Evolutionary conservation across 768 basidiomycete genomes (phyloP).

Genomic region (Mycena galopus): DNA sequence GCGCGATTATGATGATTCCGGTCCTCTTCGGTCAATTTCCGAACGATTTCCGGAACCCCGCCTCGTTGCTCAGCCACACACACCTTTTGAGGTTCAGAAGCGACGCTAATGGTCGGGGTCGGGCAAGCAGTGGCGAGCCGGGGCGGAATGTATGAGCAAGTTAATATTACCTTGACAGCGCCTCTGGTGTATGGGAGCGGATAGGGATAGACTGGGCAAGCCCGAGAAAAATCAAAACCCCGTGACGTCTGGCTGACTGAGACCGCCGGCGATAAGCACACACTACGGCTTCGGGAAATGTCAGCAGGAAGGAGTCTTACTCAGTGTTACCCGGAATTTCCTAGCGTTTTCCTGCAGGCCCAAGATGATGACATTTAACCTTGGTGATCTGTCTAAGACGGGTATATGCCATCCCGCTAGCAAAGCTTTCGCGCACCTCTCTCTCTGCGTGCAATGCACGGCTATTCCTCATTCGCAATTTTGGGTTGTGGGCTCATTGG

Average conservation of each 20-base stretch:
- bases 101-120: neutral
- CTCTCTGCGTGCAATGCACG: slow-evolving; percentile 10
- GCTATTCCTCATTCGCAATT: slow-evolving; percentile 51
- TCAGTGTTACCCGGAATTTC: neutral
- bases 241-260: slow-evolving; percentile 30
- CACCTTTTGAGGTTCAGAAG: neutral
- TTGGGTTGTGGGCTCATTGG: slow-evolving; percentile 52
- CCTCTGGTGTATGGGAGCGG: neutral
- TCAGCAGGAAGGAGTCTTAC: slow-evolving; percentile 28
- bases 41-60: neutral
- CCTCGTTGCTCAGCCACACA: neutral
- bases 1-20: no score
- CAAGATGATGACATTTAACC: slow-evolving; percentile 1
- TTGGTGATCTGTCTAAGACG: neutral
- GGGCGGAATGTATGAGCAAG: no score
- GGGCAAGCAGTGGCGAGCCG: neutral
- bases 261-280: slow-evolving; percentile 17
- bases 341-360: neutral
- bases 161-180: neutral
- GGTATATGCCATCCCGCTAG: neutral
- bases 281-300: slow-evolving; percentile 13
- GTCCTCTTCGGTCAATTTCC: no score
- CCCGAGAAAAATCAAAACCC: slow-evolving; percentile 4
- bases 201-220: neutral
- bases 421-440: neutral